Conservation (phyloP, 306 rosid genomes). For the Malus orientalis region DNA sequence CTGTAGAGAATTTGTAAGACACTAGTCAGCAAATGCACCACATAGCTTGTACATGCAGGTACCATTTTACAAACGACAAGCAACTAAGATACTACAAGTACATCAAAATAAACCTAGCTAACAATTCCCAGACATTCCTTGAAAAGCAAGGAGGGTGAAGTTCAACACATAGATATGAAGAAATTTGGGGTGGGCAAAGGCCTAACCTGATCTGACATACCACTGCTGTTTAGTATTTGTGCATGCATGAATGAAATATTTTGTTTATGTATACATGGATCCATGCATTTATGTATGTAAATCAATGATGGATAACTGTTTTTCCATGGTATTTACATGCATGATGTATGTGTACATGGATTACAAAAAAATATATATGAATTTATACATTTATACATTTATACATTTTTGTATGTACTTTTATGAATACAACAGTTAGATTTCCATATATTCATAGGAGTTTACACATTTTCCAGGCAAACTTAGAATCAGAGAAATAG, state of each 20-base stretch:
- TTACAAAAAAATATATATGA: background rate
- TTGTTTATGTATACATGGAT: background rate
- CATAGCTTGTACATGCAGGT: background rate
- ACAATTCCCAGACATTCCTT: background rate
- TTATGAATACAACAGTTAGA: background rate
- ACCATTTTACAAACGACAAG: background rate
- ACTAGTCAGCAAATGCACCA: constrained; percentile 1
- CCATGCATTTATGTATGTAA: background rate
- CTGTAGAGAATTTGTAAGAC: constrained; percentile 37
- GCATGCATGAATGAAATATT: background rate
- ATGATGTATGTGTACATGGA: background rate
- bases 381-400: too few species aligned
- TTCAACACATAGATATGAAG: background rate
- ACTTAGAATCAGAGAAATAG: background rate
- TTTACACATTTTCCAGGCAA: background rate
- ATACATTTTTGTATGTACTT: background rate
- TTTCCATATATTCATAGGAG: background rate
- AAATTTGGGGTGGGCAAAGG: background rate
- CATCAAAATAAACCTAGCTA: background rate
- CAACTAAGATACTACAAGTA: background rate
- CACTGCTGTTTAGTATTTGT: background rate
- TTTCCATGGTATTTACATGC: background rate
- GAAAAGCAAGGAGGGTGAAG: too few species aligned
- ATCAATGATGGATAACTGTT: background rate
- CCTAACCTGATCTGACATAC: background rate